Base-by-base conservation (phyloP, 176 grass and related monocot genomes). In the Zoysia pacifica region DNA sequence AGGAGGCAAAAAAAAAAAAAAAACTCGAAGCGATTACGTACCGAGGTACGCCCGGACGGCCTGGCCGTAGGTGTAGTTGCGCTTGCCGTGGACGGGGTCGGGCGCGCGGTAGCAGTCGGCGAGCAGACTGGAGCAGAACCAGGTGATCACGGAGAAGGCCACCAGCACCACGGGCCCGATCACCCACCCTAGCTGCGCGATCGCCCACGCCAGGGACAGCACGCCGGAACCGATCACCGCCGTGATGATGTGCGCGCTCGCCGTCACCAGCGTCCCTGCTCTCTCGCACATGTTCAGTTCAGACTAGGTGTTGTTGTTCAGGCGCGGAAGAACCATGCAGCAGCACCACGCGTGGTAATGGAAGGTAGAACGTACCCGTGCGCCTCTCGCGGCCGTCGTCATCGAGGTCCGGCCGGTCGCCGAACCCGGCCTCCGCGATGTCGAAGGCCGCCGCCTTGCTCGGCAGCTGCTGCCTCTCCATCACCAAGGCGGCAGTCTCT, bases 191-290 rank as follows among this genome's bases (percentile, higher is more conserved):
- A 98, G 82, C 77, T 98, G 95, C 39, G 95, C 81, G 72, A 98
- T 89, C 43, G 95, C 78, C 95, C 95, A 98, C 10, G 92, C 92
- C 50, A 98, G 74, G 45, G 95, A 98, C 35, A 98, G 91, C 79
- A 98, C 95, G 13, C 95, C 95, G 3, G 95, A 98, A 0, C 92
- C 95, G 78, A 98, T 98, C 78, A 98, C 95, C 64, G 95, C 95
- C 6, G 95, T 98, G 46, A 97, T 92, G 59, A 97, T 97, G 80
- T 97, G 94, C 2, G 95, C 92, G 66, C 95, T 98, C 59, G 95
- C 92, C 58, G 95, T 98, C 41, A 28, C 28, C 28, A 28, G 28
- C 28, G 28, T 28, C 28, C 28, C 28, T 28, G 28, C 28, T 28
- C 28, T 28, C 28, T 28, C 28, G 28, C 28, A 28, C 28, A 28